Conservation (phyloP, 2,329 filamentous ascomycete species). For the Thermoascus crustaceus region DNA sequence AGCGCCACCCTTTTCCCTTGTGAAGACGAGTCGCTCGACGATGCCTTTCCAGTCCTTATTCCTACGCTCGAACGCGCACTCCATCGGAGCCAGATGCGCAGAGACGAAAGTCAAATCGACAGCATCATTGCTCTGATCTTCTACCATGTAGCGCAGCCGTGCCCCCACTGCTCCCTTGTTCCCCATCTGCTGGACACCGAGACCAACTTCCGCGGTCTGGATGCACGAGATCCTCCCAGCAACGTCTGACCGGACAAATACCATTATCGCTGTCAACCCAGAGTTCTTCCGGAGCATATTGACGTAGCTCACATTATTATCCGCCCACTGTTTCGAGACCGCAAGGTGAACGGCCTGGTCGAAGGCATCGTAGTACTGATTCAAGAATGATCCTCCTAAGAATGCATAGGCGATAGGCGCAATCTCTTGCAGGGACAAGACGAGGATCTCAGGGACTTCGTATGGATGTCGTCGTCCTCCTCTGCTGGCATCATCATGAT, state of each 20-base stretch:
- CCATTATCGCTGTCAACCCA: constrained; percentile 82
- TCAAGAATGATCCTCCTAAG: constrained; percentile 71
- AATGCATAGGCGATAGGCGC: constrained; percentile 78
- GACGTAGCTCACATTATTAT: constrained; percentile 49
- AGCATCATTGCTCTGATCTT: constrained; percentile 31
- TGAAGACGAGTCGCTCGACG: constrained; percentile 71
- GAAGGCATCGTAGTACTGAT: constrained; percentile 66
- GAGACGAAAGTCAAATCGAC: constrained; percentile 76
- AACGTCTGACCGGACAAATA: constrained; percentile 62
- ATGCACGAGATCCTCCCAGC: constrained; percentile 54
- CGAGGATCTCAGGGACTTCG: constrained; percentile 58
- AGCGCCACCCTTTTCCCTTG: constrained; percentile 14
- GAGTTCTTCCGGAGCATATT: constrained; percentile 65
- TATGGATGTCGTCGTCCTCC: constrained; percentile 31
- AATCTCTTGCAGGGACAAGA: constrained; percentile 74
- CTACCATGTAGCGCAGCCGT: constrained; percentile 52
- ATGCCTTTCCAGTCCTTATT: constrained; percentile 87
- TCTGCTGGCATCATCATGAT: constrained; percentile 29
- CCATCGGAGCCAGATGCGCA: constrained; percentile 82
- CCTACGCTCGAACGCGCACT: constrained; percentile 63
- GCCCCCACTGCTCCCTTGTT: constrained; percentile 91
- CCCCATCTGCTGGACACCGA: constrained; percentile 80
- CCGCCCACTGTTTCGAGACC: constrained; percentile 38
- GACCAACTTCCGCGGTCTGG: constrained; percentile 73
- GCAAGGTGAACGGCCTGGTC: constrained; percentile 64